Base-by-base conservation (phyloP, 768 basidiomycete genomes). In the Mycena leptocephala region DNA sequence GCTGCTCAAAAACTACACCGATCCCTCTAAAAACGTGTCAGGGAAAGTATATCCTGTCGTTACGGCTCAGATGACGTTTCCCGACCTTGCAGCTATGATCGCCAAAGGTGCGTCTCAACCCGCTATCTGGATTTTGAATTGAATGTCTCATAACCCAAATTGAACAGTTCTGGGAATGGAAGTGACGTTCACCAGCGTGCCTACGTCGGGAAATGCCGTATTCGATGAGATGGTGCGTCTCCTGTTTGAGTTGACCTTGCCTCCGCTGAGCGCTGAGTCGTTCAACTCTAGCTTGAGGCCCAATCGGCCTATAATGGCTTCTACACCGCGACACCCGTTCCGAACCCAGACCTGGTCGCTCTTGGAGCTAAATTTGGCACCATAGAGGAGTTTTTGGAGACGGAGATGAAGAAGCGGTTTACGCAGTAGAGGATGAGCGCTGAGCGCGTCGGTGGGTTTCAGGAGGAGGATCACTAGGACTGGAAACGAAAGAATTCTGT, bases 1-100 rank as follows among this genome's bases (percentile, higher is more conserved):
- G 18, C 26, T 72, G 24, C 35, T 72, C 26, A 72, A 72, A 37
- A 72, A 46, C 30, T 65, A 72, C 41, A 46, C 43, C 11, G 63
- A 64, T n/a, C 37, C 62, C 8, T 22, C 51, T 26, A 65, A 72
- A 30, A 35, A 53, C 3, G 18, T 72, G 0, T 43, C 39, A 3
- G 71, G 71, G 18, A 65, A 33, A 24, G 1, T 53, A 11, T 72
- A 65, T 20, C 63, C 71, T 5, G 39, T 72, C 18, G 30, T 72
- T 46, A 72, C 46, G 18, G 62, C 72, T 13, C n/a, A 33, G 16
- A 51, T 71, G 32, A n/a, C 33, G 0, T 55, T 62, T 30, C 1
- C 58, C 14, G 58, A 61, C 7, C 32, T 71, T 5, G 70, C 61
- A 16, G 70, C 28, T 5, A 46, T 51, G 39, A 56, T 28, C 26